phyloP scores from a whole-genome alignment of 306 rosid species.

The Quillaja saponaria region DNA sequence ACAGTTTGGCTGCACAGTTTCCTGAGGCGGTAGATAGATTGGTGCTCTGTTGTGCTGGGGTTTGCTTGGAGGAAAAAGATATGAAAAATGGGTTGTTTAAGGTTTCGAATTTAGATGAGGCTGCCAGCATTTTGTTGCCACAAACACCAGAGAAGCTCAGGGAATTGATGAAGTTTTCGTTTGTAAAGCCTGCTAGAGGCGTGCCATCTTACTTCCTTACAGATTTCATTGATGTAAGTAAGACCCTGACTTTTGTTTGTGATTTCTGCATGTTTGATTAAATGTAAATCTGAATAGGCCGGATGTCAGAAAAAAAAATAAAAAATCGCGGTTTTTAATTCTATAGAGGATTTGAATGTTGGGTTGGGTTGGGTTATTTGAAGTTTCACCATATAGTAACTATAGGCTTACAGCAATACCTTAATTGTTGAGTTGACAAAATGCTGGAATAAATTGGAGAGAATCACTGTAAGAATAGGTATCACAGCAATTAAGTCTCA shows the following conservation, averaged over 20 bases:
- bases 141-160: slow-evolving; percentile 66
- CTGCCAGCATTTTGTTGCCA: slow-evolving; percentile 61
- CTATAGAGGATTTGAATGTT: no score
- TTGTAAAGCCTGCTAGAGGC: slow-evolving; percentile 52
- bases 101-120: slow-evolving; percentile 62
- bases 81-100: slow-evolving; percentile 55
- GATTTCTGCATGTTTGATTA: not conserved
- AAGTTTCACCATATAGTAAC: no score
- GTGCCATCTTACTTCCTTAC: slow-evolving; percentile 61
- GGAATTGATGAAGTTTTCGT: slow-evolving; percentile 57
- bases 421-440: no score
- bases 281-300: not conserved
- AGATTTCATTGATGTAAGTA: slow-evolving; percentile 64
- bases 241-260: not conserved
- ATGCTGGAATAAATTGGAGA: no score
- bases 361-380: no score
- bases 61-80: slow-evolving; percentile 69
- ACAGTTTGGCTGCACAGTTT: slow-evolving; percentile 57
- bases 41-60: slow-evolving; percentile 67
- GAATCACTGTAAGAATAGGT: no score
- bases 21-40: slow-evolving; percentile 59
- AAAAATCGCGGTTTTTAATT: no score
- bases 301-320: not conserved
- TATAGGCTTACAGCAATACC: no score
- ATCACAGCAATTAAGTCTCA: no score